phyloP scores from a whole-genome alignment of 495 filamentous ascomycete genomes.

The Daldinia decipiens region DNA sequence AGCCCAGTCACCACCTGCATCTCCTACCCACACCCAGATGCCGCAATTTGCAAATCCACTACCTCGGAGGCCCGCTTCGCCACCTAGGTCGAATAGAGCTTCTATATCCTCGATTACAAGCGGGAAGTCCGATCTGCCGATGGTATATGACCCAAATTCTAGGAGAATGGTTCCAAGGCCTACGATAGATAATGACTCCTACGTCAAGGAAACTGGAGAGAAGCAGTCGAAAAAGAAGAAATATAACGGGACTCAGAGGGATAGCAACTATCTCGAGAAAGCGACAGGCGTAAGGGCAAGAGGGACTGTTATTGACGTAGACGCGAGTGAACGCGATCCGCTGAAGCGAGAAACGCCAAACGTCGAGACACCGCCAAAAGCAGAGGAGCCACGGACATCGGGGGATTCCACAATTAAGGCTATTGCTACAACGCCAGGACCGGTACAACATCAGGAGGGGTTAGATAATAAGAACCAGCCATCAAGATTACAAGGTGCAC shows the following conservation, averaged over 20 bases:
- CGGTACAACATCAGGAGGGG: conserved; percentile 5
- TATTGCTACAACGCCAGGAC: conserved; percentile 36
- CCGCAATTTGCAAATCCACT: conserved; percentile 40
- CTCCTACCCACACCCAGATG: conserved; percentile 51
- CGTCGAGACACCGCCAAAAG: conserved; percentile 16
- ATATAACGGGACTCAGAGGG: conserved; percentile 47
- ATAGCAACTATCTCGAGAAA: conserved; percentile 51
- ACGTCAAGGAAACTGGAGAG: conserved; percentile 58
- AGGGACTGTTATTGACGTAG: conserved; percentile 51
- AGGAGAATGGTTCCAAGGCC: conserved; percentile 61
- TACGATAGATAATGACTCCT: conserved; percentile 51
- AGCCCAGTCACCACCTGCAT: conserved; percentile 55
- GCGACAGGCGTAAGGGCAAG: conserved; percentile 48
- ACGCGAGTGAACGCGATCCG: conserved; percentile 43
- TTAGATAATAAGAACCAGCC: neutral
- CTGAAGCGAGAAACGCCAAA: conserved; percentile 32
- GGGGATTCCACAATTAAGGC: conserved; percentile 28
- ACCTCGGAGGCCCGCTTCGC: conserved; percentile 24
- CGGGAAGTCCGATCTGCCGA: conserved; percentile 46
- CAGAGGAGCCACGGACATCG: conserved; percentile 18
- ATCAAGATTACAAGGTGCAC: conserved; percentile 12
- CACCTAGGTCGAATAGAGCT: conserved; percentile 36
- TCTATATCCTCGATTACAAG: conserved; percentile 38
- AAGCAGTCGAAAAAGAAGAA: conserved; percentile 66
- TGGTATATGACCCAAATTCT: conserved; percentile 69